Evolutionary conservation across 2,329 filamentous ascomycete genomes (phyloP).

Genomic region (Aureobasidium musti): DNA sequence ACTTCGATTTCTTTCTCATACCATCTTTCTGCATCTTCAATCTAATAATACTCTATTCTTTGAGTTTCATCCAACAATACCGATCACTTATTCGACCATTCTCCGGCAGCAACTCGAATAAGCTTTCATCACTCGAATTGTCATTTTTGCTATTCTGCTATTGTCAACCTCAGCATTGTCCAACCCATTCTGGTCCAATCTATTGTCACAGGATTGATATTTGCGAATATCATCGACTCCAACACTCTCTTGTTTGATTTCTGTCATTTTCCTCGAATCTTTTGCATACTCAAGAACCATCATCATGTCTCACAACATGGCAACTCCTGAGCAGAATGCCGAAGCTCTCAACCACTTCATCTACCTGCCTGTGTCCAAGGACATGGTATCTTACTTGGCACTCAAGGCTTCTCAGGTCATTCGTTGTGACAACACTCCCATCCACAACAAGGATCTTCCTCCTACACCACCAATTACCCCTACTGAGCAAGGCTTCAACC

Average conservation of each 20-base stretch:
- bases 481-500: constrained; percentile 50
- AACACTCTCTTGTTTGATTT: constrained; percentile 20
- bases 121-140: constrained; percentile 28
- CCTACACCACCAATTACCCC: constrained; percentile 63
- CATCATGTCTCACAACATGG: constrained; percentile 50
- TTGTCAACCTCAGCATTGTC: constrained; percentile 33
- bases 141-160: constrained; percentile 34
- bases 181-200: constrained; percentile 31
- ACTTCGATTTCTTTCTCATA: constrained; percentile 31
- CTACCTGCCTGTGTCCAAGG: constrained; percentile 70
- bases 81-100: constrained; percentile 29
- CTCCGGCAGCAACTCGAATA: constrained; percentile 38
- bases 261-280: constrained; percentile 1
- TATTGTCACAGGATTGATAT: constrained; percentile 36
- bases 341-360: constrained; percentile 78
- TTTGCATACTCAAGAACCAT: constrained; percentile 25
- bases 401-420: constrained; percentile 75
- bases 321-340: constrained; percentile 60
- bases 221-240: constrained; percentile 31
- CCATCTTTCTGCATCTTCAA: constrained; percentile 29
- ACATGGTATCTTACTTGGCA: constrained; percentile 78
- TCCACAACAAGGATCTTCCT: constrained; percentile 53
- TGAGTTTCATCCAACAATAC: constrained; percentile 32
- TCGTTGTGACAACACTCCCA: constrained; percentile 63
- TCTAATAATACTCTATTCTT: constrained; percentile 29